phyloP scores from a whole-genome alignment of 2,329 filamentous ascomycete species.

The Verticillium dahliae region DNA sequence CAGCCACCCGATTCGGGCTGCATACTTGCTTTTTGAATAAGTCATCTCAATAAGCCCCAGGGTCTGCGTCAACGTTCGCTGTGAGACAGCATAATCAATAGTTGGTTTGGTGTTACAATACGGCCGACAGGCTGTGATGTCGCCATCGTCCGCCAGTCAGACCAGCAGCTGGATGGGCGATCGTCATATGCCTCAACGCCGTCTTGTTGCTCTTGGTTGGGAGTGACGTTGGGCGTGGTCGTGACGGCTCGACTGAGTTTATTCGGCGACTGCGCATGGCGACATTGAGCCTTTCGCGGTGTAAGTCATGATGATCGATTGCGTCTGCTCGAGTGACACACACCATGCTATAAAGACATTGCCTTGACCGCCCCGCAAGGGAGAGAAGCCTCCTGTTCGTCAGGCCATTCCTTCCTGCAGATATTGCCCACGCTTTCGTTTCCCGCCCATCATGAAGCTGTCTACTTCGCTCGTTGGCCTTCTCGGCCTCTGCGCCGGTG shows the following conservation, averaged over 20 bases:
- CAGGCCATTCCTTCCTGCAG: neutral
- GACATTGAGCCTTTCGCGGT: neutral
- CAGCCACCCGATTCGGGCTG: neutral
- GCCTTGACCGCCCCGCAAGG: neutral
- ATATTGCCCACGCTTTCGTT: neutral
- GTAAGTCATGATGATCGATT: neutral
- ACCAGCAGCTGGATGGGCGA: neutral
- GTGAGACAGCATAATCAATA: neutral
- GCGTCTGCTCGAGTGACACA: neutral
- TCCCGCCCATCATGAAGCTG: conserved; percentile 2
- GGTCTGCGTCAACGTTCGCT: neutral
- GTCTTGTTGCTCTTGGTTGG: neutral
- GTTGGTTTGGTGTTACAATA: neutral
- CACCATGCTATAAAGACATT: neutral
- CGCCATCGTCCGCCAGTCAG: conserved; percentile 2
- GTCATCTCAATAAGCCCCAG: neutral
- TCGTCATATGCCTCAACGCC: neutral
- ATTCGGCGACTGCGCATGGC: neutral
- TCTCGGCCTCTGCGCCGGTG: neutral
- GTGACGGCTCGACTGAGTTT: neutral
- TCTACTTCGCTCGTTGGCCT: neutral
- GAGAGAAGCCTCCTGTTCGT: neutral
- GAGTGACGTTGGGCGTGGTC: neutral
- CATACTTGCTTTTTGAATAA: neutral
- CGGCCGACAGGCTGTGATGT: conserved; percentile 4